Evolutionary conservation across 306 rosid species (phyloP), one percentile per base, ranked within the genome.

Genomic region (Cucurbita moschata): DNA sequence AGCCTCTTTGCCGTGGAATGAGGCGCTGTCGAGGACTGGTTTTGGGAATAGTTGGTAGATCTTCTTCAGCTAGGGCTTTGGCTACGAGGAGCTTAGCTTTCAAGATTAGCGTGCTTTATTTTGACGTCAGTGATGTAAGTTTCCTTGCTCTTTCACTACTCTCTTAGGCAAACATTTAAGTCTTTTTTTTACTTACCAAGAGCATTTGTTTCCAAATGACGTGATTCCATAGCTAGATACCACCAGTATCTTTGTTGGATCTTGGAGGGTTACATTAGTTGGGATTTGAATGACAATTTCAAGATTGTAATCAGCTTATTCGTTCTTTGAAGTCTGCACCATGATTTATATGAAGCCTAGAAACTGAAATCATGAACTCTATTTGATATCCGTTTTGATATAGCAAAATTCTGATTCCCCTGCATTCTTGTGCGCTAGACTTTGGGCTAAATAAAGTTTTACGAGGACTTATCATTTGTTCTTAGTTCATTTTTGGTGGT

Each of bases 1-100:
- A 91, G 86, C 99, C 97, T 6, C 90, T 95, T 68, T 95, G 96
- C 79, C 92, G 97, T 0, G 99, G 99, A 56, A 95, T 95, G 99
- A 82, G 99, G 59, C 88, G 99, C 37, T 95, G 99, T 72, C 94
- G 99, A 9, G 99, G 99, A 5, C 78, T 95, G 81, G 99, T 89
- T 21, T 78, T 95, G 73, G 97, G 99, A 68, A 95, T 95, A 55
- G 80, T 95, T 3, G 99, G 99, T 40, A 88, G 96, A 81, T 95
- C 97, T 83, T 94, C 96, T 13, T 89, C 99, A 23, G 96, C 97
- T 49, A 80, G 91, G 85, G 87, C 94, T 73, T 80, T 95, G 83
- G 99, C 97, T 23, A 84, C 92, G 18, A 79, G 99, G 65, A 95
- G 99, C 88, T 82, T 95, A 84, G 99, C 99, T 9, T 95, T 95